A percentile compares a stretch with the other conserved stretches of the same genome.
Evolutionary conservation across 768 basidiomycete genomes (phyloP).

Genomic region (Austroboletus eburneus): DNA sequence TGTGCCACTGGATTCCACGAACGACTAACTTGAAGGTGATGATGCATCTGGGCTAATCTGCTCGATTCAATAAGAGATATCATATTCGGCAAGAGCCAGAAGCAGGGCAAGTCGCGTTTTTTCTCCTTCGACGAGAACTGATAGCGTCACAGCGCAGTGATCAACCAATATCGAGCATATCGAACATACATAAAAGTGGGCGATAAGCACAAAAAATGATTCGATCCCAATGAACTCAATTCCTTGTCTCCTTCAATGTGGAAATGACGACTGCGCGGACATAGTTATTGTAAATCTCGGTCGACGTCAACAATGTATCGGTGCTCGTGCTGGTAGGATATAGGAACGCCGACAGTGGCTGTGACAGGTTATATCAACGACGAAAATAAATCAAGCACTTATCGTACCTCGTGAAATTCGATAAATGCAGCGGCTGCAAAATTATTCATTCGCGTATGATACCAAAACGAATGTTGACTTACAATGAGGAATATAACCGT

Average conservation of each 20-base stretch:
- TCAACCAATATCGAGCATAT: no score
- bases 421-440: conserved; percentile 56
- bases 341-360: conserved; percentile 63
- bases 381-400: not conserved
- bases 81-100: no score
- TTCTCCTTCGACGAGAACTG: no score
- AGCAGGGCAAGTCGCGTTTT: no score
- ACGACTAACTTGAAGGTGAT: no score
- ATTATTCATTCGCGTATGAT: not conserved
- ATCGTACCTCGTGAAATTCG: conserved; percentile 60
- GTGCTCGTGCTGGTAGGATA: conserved; percentile 51
- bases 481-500: conserved; percentile 60
- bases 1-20: no score
- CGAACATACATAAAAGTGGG: no score
- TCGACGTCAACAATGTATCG: conserved; percentile 64
- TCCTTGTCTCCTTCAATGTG: conserved; percentile 9
- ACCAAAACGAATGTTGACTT: conserved; percentile 20
- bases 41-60: no score
- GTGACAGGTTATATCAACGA: not conserved
- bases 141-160: no score
- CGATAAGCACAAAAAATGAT: no score
- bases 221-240: conserved; percentile 4
- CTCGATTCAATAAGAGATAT: no score
- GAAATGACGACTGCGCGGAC: conserved; percentile 51
- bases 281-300: conserved; percentile 72